Evolutionary conservation across 768 basidiomycete genomes (phyloP), one percentile per base, ranked within the genome.

Genomic region (Guyanaporus albipodus): DNA sequence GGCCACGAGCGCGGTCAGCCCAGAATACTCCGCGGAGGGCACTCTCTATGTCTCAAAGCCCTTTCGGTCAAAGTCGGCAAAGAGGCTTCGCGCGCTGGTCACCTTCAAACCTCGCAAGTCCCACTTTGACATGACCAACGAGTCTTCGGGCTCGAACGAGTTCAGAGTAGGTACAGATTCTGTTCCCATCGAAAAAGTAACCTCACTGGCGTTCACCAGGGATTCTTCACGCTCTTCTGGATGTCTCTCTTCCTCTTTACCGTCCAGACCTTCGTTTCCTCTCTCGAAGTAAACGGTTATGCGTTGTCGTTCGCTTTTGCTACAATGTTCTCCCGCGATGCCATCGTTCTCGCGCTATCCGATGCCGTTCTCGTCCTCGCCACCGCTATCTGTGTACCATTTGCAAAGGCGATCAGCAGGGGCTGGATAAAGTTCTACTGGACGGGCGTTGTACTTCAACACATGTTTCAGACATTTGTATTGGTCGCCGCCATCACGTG

Each of bases 211-310:
- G 8, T 40, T 47, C 27, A 0, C 19, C 56, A 88, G 85, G 95
- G 95, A 1, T 98, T 98, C 73, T 97, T 92, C 67, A 81, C 87
- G 4, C 77, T 98, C 40, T 98, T 98, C 70, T 98, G 96, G 83
- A 82, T 89, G 45, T 85, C 85, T 18, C 79, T 94, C 54, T 92
- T 89, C 57, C 77, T 95, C 40, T 83, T 91, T 60, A 79, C 84
- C 10, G 62, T 92, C 32, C 77, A 84, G 55, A 88, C 87, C 4
- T 91, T 89, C 66, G 71, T 91, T 42, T 77, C 75, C 41, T 83
- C 83, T 62, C 81, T 87, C 53, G 85, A 92, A 61, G 73, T 75
- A n/a, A 83, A 73, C 39, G 93, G 93, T 17, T 80, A 81, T 31
- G 79, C 89, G 0, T 75, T 95, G 40, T 85, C 85, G 36, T 73